Percentiles rank a stretch among this genome's conserved stretches.
Conservation (phyloP, 2,329 filamentous ascomycete genomes). For the Fusarium agapanthi region DNA sequence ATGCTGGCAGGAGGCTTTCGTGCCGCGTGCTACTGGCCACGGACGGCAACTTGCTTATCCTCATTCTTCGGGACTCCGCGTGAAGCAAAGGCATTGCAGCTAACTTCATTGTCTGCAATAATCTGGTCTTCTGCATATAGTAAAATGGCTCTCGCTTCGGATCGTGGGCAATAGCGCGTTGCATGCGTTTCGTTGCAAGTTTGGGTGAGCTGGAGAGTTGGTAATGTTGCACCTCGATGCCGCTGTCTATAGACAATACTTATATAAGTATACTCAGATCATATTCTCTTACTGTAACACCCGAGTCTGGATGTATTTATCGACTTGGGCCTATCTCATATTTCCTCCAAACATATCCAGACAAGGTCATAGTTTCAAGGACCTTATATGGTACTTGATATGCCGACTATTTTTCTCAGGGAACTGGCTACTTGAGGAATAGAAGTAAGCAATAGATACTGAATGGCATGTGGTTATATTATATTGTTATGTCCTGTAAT, state of each 20-base stretch:
- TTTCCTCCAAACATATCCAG: neutral
- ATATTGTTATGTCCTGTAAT: neutral
- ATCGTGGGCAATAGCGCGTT: neutral
- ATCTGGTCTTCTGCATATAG: neutral
- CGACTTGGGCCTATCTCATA: neutral
- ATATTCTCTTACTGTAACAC: neutral
- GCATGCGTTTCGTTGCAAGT: neutral
- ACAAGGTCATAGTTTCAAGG: neutral
- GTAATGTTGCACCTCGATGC: neutral
- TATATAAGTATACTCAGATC: neutral
- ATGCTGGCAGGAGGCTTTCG: neutral
- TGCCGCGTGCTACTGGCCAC: neutral
- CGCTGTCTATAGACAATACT: neutral
- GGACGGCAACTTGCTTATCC: neutral
- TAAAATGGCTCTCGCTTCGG: neutral
- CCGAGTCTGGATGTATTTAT: neutral
- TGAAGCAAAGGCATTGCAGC: neutral
- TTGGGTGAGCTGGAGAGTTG: neutral
- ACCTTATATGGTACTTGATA: neutral
- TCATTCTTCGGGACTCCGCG: neutral
- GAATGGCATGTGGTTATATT: neutral
- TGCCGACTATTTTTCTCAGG: neutral
- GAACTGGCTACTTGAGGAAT: neutral
- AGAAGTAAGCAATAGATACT: neutral
- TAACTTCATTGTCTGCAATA: neutral